Evolutionary conservation across 2,329 filamentous ascomycete species (phyloP), one percentile per base, ranked within the genome.

Genomic region (Alternaria arbusti): DNA sequence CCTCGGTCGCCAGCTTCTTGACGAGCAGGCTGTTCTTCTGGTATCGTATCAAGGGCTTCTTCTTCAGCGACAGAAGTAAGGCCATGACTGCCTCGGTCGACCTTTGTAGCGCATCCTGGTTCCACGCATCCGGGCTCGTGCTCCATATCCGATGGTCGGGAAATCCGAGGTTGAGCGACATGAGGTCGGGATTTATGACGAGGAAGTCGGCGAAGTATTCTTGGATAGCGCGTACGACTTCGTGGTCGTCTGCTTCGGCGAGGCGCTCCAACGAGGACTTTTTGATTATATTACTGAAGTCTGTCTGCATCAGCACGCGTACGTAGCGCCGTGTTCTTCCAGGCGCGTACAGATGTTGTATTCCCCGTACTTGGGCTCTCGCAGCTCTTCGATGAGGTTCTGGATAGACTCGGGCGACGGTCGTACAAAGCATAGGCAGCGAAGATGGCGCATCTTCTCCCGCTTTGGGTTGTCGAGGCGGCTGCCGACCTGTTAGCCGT

Each of bases 121-220:
- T 95, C 96, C 96, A 99, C 63, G 90, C 85, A 76, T 99, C 95
- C 1, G 95, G 90, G 63, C 85, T 91, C 30, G 88, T 86, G 59
- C 90, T 91, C 94, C 94, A 97, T 82, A 97, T 86, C 64, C 90
- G 86, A 72, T 92, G 89, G 63, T 89, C 86, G 4, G 93, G 93
- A 64, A 89, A 89, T 4, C 86, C 86, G 43, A 97, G 82, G 64
- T 91, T 89, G 57, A 97, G 82, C 5, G 93, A 93, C 80, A 96
- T 96, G 1, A 99, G 85, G 74, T 99, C 96, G 1, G 94, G 93
- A 76, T 99, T 99, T 76, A 98, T 89, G 75, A 97, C 94, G 49
- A 96, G 88, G 76, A 95, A 99, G 79, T 99, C 96, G 65, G 95
- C 94, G 80, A 98, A 99, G 78, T 97, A 93, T 81, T 99, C 96